Conservation (phyloP, 768 basidiomycete species). For the Russula lepida region DNA sequence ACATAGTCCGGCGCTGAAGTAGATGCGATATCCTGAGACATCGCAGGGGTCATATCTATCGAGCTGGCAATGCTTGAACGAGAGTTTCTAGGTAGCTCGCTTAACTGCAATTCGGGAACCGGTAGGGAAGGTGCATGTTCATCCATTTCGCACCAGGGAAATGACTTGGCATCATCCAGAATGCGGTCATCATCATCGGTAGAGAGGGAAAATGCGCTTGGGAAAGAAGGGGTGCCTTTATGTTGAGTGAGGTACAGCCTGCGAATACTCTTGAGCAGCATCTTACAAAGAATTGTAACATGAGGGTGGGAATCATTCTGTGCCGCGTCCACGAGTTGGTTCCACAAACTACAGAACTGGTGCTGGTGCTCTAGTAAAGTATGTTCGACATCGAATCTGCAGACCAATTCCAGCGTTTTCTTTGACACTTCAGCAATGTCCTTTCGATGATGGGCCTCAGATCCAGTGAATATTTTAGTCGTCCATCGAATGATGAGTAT, state of each 20-base stretch:
- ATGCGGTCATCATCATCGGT: no score
- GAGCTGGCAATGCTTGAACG: no score
- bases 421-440: not conserved
- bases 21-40: no score
- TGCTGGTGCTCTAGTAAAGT: not conserved
- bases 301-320: not conserved
- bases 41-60: no score
- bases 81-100: not conserved
- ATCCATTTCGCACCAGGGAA: no score
- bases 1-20: no score
- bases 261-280: not conserved
- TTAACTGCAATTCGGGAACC: no score
- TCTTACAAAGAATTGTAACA: accelerated
- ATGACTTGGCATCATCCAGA: no score
- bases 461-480: not conserved
- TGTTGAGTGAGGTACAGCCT: not conserved
- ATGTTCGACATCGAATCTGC: not conserved
- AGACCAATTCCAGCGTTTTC: not conserved
- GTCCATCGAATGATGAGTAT: not conserved
- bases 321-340: not conserved
- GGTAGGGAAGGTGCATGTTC: no score
- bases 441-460: not conserved
- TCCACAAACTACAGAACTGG: not conserved
- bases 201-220: no score
- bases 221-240: not conserved